A percentile compares a stretch with the other conserved stretches of the same genome.
These are phyloP conservation scores for Phragmites australis DNA, from an alignment of 176 grass and related monocot species.

Conservation along the genomic window DNA sequence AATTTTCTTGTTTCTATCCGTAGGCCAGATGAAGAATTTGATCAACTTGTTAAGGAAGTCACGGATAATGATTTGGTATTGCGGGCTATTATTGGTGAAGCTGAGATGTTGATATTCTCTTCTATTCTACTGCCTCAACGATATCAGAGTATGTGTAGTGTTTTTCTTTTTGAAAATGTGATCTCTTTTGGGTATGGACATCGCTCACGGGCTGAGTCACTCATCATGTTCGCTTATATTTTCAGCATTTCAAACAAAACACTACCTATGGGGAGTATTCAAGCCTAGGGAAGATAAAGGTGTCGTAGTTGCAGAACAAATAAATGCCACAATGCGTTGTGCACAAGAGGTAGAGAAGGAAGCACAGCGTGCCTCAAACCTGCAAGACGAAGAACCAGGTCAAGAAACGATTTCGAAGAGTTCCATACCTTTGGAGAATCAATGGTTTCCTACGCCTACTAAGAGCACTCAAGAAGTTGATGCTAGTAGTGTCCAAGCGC, in stretches of 20 bases:
- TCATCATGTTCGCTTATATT: not conserved
- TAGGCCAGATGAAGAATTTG: not conserved
- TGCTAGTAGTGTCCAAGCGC: not conserved
- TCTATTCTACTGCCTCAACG: constrained; percentile 46
- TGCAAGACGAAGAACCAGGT: not conserved
- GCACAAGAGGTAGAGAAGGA: constrained; percentile 19
- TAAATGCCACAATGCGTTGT: not conserved
- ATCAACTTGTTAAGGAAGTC: constrained; percentile 39
- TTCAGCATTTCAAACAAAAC: constrained; percentile 43
- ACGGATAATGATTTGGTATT: constrained; percentile 41
- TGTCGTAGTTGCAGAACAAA: not conserved
- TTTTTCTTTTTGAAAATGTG: not conserved
- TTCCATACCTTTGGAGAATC: not conserved
- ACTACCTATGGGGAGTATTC: constrained; percentile 57
- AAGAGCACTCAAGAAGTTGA: not conserved
- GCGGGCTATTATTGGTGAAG: constrained; percentile 24
- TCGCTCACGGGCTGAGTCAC: not conserved
- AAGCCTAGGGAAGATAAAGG: constrained; percentile 24
- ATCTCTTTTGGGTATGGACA: too few relatives aligned
- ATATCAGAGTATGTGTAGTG: constrained; percentile 41
- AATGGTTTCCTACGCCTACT: not conserved
- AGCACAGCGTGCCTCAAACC: not conserved
- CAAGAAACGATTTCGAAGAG: not conserved
- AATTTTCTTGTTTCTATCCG: constrained; percentile 3
- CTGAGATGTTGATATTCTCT: constrained; percentile 52